These are phyloP conservation scores for Colletotrichum salicis DNA, from an alignment of 2,329 filamentous ascomycete genomes.

Conservation along the genomic window DNA sequence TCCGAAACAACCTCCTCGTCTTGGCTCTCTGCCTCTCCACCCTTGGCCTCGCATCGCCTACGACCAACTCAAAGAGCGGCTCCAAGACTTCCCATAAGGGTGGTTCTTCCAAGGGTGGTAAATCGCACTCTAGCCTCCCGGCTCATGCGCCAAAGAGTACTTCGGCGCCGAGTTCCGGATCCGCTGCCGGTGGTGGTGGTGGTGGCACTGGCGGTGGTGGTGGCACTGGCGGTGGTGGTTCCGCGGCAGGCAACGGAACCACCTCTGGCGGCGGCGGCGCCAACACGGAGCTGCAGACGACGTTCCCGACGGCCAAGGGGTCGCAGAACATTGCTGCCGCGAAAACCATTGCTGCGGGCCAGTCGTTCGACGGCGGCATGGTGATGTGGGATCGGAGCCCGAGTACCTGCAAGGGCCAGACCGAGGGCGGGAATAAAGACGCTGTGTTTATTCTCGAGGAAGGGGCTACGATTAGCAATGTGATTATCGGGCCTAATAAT, in stretches of 20 bases:
- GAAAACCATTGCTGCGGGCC: constrained; percentile 28
- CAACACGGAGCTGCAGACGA: constrained; percentile 15
- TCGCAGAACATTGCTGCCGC: constrained; percentile 21
- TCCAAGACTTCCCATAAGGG: background rate
- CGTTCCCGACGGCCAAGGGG: constrained; percentile 28
- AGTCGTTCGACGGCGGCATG: constrained; percentile 34
- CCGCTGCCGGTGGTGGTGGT: too few species aligned
- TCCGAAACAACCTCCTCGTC: constrained; percentile 27
- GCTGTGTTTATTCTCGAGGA: constrained; percentile 54
- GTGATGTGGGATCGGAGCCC: constrained; percentile 50
- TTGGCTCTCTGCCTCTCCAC: constrained; percentile 17
- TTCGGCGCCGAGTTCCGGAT: background rate
- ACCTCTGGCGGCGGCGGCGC: background rate
- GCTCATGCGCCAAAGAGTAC: background rate
- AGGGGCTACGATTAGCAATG: constrained; percentile 56
- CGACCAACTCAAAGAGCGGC: constrained; percentile 2
- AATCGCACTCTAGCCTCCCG: background rate
- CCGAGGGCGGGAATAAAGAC: constrained; percentile 53
- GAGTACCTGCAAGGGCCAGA: constrained; percentile 51
- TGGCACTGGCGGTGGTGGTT: background rate
- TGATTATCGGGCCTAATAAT: constrained; percentile 57
- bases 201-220: background rate
- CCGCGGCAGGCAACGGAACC: constrained; percentile 10
- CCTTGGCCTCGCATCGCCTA: constrained; percentile 3
- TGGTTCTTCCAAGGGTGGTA: constrained; percentile 1